Percentiles rank a stretch among this genome's conserved stretches.
Evolutionary conservation across 768 basidiomycete genomes (phyloP).

Genomic region (Trametes cubensis): DNA sequence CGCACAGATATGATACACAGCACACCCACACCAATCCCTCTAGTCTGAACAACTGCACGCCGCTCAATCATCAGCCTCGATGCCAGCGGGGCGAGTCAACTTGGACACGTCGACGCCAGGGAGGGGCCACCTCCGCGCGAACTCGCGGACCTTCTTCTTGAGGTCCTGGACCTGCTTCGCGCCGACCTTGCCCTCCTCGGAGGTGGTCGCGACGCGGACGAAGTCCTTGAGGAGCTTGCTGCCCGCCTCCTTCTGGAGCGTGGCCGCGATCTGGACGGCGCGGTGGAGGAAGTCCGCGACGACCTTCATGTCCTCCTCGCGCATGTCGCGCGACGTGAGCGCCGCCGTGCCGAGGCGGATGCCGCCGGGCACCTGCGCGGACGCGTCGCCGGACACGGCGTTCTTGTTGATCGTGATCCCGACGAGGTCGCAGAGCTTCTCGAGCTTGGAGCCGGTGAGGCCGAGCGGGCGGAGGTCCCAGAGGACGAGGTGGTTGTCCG

Average conservation of each 20-base stretch:
- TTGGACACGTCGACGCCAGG: conserved; percentile 73
- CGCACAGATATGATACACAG: conserved; percentile 8
- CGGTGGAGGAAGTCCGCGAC: conserved; percentile 94
- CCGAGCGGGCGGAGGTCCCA: conserved; percentile 97
- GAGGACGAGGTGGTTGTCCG: conserved; percentile 96
- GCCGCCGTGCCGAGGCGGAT: conserved; percentile 96
- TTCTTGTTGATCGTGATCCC: conserved; percentile 99
- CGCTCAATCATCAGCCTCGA: conserved; percentile 51
- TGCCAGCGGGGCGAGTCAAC: conserved; percentile 59
- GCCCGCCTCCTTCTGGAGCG: conserved; percentile 93
- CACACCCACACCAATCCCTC: neutral
- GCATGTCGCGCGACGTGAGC: conserved; percentile 93
- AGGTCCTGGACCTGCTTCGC: conserved; percentile 71
- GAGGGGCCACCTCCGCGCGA: conserved; percentile 88
- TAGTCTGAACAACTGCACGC: neutral
- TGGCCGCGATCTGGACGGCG: conserved; percentile 85
- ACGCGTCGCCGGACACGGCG: conserved; percentile 94
- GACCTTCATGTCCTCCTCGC: conserved; percentile 79
- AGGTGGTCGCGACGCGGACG: conserved; percentile 72
- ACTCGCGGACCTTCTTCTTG: conserved; percentile 75
- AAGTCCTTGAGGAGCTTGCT: conserved; percentile 97
- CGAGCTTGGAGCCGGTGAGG: conserved; percentile 96
- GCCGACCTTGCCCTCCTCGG: conserved; percentile 72
- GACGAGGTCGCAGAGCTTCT: conserved; percentile 96
- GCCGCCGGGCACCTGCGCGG: conserved; percentile 94